These are phyloP conservation scores for Scheffersomyces stambukii DNA, from an alignment of 1,139 yeast species.

Conservation along the genomic window DNA sequence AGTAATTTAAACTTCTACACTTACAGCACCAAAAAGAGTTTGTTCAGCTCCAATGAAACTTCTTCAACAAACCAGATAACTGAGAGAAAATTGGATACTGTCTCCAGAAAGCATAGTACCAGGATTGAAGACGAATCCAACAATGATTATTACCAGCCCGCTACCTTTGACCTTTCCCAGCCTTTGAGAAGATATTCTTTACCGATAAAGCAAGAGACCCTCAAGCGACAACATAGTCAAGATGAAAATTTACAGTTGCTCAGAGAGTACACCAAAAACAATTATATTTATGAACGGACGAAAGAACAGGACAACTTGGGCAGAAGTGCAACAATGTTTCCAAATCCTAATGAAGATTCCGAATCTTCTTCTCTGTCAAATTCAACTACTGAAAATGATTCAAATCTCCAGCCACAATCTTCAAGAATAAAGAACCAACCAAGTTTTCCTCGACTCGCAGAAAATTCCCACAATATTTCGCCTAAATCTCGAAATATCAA, in stretches of 20 bases:
- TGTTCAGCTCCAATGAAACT: constrained; percentile 5
- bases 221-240: no score
- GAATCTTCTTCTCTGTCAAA: no score
- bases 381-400: no score
- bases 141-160: constrained; percentile 31
- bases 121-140: no score
- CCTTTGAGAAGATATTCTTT: constrained; percentile 29
- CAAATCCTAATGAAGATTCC: no score
- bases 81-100: background rate
- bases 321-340: no score
- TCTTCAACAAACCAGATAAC: constrained; percentile 1
- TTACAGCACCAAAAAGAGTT: constrained; percentile 10
- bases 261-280: constrained; percentile 17
- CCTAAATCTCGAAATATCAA: constrained; percentile 7
- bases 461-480: no score
- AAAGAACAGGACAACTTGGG: constrained; percentile 6
- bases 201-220: constrained; percentile 14
- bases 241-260: constrained; percentile 8
- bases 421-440: constrained; percentile 12
- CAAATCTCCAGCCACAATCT: no score
- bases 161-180: constrained; percentile 36
- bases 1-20: constrained; percentile 26
- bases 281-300: constrained; percentile 14
- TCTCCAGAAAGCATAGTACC: constrained; percentile 2
- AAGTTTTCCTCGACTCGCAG: constrained; percentile 11